phyloP scores from a whole-genome alignment of 257 asterid genomes.

The Perilla frutescens region DNA sequence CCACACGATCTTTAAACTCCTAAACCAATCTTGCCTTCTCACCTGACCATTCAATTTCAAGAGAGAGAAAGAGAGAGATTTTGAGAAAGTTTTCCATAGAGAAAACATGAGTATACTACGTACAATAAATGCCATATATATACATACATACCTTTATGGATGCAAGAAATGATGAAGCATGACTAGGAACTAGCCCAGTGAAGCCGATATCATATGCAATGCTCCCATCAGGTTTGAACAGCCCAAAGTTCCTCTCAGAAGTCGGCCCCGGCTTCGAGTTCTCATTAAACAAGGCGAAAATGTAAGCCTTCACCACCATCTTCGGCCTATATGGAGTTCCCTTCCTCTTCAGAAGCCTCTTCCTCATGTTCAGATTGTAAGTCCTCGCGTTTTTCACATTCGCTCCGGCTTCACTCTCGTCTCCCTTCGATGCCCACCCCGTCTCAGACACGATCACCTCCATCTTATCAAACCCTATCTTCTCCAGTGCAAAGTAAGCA shows the following conservation, averaged over 20 bases:
- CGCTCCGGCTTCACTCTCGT: conserved; percentile 69
- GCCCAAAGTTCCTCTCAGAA: conserved; percentile 83
- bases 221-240: conserved; percentile 86
- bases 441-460: conserved; percentile 84
- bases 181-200: conserved; percentile 63
- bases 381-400: conserved; percentile 59
- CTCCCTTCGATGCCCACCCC: conserved; percentile 88
- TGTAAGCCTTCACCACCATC: conserved; percentile 61
- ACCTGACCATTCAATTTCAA: no score
- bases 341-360: conserved; percentile 57
- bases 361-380: conserved; percentile 51
- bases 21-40: no score
- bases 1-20: background rate
- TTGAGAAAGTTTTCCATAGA: no score
- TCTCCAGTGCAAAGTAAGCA: conserved; percentile 71
- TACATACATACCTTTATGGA: conserved; percentile 50
- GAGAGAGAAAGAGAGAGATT: no score
- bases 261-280: conserved; percentile 79
- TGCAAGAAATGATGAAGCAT: conserved; percentile 43
- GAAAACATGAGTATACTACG: no score
- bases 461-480: conserved; percentile 58
- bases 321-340: conserved; percentile 83
- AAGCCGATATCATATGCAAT: conserved; percentile 70
- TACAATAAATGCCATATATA: no score
- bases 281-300: conserved; percentile 81